Base-by-base conservation (phyloP, 768 basidiomycete species). In the Suillus variegatus region DNA sequence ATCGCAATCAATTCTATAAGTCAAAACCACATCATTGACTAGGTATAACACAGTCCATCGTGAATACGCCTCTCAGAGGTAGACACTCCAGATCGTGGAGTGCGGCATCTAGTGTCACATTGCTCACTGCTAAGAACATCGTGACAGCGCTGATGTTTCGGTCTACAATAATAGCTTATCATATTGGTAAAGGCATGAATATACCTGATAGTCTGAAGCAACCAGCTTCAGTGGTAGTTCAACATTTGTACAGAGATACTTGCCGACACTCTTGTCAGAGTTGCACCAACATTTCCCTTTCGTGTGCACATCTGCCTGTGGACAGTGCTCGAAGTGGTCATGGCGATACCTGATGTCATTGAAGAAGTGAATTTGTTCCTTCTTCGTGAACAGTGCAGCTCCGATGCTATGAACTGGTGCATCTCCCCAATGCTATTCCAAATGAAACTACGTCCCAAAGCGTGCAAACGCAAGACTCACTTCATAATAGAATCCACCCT, bases 401-500 rank as follows among this genome's bases (percentile, higher is more conserved):
- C 89, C 93, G 64, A 95, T 92, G 63, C 89, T 91, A 70, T 94
- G 94, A 0, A 95, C 90, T 0, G 92, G 93, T 0, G 93, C 94
- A 73, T 94, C 94, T 36, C 94, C 93, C 92, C 91, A 91, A 46
- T 89, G 83, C 85, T 91, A 66, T 61, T 36, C 8, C 36, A 9
- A 41, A 20, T 61, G 54, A 47, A 25, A 52, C 58, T 18, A 13
- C 41, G 63, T 8, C 44, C 40, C 41, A 56, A 52, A 28, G 22
- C 8, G 38, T 22, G 46, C 14, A 64, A 38, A 58, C 43, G 6
- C 67, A 61, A 12, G 20, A 73, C 79, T 12, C 36, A 90, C 91
- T 87, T 95, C 94, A 72, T 95, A 95, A 79, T 95, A 95, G 77
- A 96, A 95, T 6, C 95, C 94, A 49, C 95, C 95, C 56, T 86